These are phyloP conservation scores for Candida glucosophila DNA, from an alignment of 1,139 yeast species.

Conservation along the genomic window DNA sequence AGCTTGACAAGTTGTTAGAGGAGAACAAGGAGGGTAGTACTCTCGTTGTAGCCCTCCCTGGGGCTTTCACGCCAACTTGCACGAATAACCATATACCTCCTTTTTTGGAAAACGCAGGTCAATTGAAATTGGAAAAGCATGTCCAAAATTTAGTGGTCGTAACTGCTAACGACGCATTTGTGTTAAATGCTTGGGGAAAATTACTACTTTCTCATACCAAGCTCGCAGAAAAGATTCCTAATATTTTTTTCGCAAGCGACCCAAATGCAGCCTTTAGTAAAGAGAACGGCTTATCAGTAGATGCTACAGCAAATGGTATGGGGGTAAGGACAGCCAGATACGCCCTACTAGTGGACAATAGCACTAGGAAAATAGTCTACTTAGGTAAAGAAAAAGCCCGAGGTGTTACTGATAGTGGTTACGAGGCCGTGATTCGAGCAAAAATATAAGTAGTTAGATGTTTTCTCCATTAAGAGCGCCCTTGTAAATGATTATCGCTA, in stretches of 20 bases:
- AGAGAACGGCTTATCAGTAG: conserved; percentile 27
- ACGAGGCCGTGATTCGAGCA: conserved; percentile 12
- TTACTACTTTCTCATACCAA: conserved; percentile 31
- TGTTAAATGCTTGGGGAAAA: conserved; percentile 70
- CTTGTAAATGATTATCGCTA: background rate
- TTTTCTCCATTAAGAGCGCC: background rate
- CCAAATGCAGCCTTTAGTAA: conserved; percentile 59
- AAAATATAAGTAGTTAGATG: conserved; percentile 4
- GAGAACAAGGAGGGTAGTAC: conserved; percentile 32
- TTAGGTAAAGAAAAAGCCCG: conserved; percentile 20
- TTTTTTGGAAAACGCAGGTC: conserved; percentile 41
- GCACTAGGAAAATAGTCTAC: conserved; percentile 9
- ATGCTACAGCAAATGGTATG: conserved; percentile 45
- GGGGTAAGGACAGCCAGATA: conserved; percentile 64
- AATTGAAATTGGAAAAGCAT: conserved; percentile 47
- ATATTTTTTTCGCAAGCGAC: conserved; percentile 65
- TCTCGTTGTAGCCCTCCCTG: conserved; percentile 76
- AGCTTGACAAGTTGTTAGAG: conserved; percentile 13
- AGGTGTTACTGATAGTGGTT: conserved; percentile 18
- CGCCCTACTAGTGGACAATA: conserved; percentile 54
- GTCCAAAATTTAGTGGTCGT: conserved; percentile 61
- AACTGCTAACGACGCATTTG: conserved; percentile 74
- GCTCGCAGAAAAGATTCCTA: conserved; percentile 20
- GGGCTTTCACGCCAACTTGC: conserved; percentile 90
- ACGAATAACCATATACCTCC: conserved; percentile 78